phyloP scores from a whole-genome alignment of 148 eudicot species.

The Camellia lanceoleosa region DNA sequence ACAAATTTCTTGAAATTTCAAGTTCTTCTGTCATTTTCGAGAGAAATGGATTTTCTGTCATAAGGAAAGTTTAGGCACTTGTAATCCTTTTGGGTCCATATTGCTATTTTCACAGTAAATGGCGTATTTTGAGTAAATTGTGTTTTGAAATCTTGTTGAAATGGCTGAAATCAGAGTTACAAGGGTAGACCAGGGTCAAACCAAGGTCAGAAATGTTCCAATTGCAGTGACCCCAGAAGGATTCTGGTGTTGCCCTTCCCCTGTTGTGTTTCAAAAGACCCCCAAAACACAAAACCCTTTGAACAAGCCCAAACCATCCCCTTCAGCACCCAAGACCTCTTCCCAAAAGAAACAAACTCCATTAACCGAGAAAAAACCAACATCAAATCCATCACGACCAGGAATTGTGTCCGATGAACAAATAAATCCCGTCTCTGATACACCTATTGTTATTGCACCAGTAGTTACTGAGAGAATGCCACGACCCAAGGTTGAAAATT shows the following conservation, averaged over 20 bases:
- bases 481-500: slow-evolving; percentile 44
- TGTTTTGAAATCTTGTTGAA: slow-evolving; percentile 12
- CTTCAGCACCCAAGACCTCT: slow-evolving; percentile 28
- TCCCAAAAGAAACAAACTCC: slow-evolving; percentile 40
- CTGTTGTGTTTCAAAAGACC: slow-evolving; percentile 66
- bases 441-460: slow-evolving; percentile 30
- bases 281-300: slow-evolving; percentile 48
- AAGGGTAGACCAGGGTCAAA: slow-evolving; percentile 46
- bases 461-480: slow-evolving; percentile 31
- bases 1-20: not conserved
- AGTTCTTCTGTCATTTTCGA: not conserved
- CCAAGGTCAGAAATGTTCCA: slow-evolving; percentile 76
- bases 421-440: slow-evolving; percentile 22
- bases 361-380: slow-evolving; percentile 36
- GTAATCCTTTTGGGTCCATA: not conserved
- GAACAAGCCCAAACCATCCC: slow-evolving; percentile 50
- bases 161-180: slow-evolving; percentile 69
- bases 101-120: not conserved
- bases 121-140: slow-evolving; percentile 4
- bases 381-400: slow-evolving; percentile 25
- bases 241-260: slow-evolving; percentile 94
- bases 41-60: not conserved
- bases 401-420: slow-evolving; percentile 33
- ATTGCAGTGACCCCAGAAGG: slow-evolving; percentile 96
- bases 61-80: not conserved